phyloP scores from a whole-genome alignment of 2,329 filamentous ascomycete species.

The Penicillium sp. region DNA sequence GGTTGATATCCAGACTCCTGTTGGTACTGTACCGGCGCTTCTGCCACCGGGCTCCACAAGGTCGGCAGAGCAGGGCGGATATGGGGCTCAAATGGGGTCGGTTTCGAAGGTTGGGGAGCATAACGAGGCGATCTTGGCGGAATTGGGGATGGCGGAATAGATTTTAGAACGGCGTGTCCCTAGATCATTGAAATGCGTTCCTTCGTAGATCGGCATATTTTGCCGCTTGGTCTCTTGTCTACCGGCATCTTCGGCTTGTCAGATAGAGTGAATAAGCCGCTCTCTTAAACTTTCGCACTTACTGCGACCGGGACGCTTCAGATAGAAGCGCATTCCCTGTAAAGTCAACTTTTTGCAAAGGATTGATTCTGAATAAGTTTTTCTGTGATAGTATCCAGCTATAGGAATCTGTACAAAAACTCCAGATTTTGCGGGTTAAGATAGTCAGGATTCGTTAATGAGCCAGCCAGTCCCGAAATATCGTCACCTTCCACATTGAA shows the following conservation, averaged over 20 bases:
- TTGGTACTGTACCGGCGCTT: constrained; percentile 51
- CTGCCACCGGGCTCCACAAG: constrained; percentile 51
- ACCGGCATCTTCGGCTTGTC: no score
- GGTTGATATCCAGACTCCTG: constrained; percentile 53
- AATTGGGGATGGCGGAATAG: constrained; percentile 38
- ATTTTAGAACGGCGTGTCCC: background rate
- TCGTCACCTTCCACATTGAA: constrained; percentile 35
- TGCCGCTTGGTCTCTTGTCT: no score
- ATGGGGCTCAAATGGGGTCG: constrained; percentile 31
- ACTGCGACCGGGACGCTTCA: no score
- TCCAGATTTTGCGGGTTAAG: constrained; percentile 36
- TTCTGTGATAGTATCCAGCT: background rate
- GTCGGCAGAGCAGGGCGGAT: constrained; percentile 25
- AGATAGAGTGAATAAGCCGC: no score
- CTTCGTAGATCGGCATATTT: background rate
- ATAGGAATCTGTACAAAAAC: constrained; percentile 36
- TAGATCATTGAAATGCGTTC: no score
- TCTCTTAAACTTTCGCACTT: no score
- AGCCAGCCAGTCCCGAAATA: constrained; percentile 31
- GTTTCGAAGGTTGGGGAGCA: constrained; percentile 56
- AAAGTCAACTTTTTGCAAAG: background rate
- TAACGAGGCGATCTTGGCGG: constrained; percentile 50
- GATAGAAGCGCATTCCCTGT: background rate
- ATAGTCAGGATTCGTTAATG: constrained; percentile 34
- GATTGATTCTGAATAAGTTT: background rate